Conservation (phyloP, 2,329 filamentous ascomycete species). For the Alternaria angustiovoidea region DNA sequence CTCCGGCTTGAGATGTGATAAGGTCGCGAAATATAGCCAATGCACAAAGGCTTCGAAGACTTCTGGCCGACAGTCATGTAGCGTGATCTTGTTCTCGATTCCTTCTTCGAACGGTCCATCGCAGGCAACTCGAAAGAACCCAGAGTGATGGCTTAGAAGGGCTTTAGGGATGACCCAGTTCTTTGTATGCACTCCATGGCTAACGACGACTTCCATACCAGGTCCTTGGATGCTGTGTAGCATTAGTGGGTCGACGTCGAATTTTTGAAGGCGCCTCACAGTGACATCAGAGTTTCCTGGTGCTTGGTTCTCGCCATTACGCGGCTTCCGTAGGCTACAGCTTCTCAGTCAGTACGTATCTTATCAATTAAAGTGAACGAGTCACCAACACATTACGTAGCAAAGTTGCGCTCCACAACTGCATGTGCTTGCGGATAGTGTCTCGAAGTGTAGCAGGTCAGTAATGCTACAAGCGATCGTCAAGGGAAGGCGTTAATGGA, state of each 20-base stretch:
- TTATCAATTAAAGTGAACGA: background rate
- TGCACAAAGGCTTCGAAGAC: background rate
- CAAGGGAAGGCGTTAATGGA: background rate
- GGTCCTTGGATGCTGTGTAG: background rate
- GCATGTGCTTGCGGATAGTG: background rate
- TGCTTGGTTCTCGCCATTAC: background rate
- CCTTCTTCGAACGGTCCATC: background rate
- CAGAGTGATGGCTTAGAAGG: background rate
- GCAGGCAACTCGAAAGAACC: background rate
- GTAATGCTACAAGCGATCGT: background rate
- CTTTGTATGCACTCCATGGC: background rate
- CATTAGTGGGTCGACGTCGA: background rate
- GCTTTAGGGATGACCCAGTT: background rate
- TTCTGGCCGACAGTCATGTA: background rate
- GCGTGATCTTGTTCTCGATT: background rate
- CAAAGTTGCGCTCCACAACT: background rate
- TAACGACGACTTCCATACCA: background rate
- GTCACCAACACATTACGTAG: background rate
- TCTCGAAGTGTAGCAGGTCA: background rate
- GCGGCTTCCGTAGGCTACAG: accelerated
- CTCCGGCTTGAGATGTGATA: accelerated
- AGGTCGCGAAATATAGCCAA: background rate
- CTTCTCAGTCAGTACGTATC: background rate
- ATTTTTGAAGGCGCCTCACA: background rate
- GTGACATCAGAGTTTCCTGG: background rate